Evolutionary conservation across 1,284 basidiomycete species (phyloP), one percentile per base, ranked within the genome.

Genomic region (Phellinidium pouzarii): DNA sequence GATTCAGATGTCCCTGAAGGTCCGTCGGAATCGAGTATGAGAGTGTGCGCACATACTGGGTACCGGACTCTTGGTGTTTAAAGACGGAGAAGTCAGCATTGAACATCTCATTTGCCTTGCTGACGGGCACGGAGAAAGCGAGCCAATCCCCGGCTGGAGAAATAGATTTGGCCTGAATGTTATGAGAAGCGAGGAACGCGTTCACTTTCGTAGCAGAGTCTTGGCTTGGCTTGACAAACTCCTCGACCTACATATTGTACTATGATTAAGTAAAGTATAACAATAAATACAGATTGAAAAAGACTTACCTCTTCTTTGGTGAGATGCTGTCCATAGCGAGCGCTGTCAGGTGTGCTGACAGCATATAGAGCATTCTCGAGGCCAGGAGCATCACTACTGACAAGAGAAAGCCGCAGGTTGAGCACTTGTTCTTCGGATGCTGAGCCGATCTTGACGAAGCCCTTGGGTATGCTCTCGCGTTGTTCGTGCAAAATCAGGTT

Each of bases 291-390:
- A 27, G 9, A 17, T 7, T 27, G n/a, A 8, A 40, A 14, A 40
- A 22, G 17, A 38, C 56, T 23, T 44, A 66, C 66, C 56, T 65
- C 61, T 25, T 59, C 60, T 48, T 62, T 63, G 12, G 62, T 59
- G 11, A 68, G 58, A 38, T 65, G 61, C 27, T 62, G 58, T 1
- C 66, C 62, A 49, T 66, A 68, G 17, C 56, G 56, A 3, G 54
- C 37, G 52, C 58, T 64, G 4, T 51, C 48, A 0, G 66, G 66
- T 4, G 62, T 62, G 54, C 64, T 65, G 43, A 67, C 59, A 37
- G 60, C 63, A 27, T 59, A 55, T 1, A 68, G 56, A 5, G 60
- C 54, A 4, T 59, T 44, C 41, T 64, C 56, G 4, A 68, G 61
- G 8, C 59, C 62, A 3, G 34, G 17, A 9, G 56, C 49, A 53